phyloP scores from a whole-genome alignment of 257 asterid genomes.

The Leptodermis oblonga region DNA sequence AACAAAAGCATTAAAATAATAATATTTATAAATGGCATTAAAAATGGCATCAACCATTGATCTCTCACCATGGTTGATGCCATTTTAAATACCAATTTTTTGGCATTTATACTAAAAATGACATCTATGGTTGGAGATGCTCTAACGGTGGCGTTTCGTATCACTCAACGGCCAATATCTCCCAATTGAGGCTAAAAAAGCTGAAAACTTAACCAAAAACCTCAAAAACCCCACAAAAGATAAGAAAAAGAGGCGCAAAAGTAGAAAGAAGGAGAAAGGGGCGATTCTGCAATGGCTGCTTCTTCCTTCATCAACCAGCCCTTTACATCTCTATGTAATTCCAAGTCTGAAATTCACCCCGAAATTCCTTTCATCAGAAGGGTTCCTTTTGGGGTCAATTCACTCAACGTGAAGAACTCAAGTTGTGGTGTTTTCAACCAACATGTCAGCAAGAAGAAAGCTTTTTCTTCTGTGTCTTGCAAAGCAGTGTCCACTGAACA shows the following conservation, averaged over 20 bases:
- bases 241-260: neutral
- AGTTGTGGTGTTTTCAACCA: slow-evolving; percentile 3
- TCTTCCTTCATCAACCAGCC: slow-evolving; percentile 50
- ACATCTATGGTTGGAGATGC: too few relatives aligned
- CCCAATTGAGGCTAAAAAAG: neutral
- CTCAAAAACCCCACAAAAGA: neutral
- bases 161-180: neutral
- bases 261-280: neutral
- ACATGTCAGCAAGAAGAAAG: slow-evolving; percentile 21
- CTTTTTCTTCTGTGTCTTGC: slow-evolving; percentile 29
- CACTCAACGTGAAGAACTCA: slow-evolving; percentile 15
- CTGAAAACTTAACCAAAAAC: neutral
- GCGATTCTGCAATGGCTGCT: slow-evolving; percentile 33
- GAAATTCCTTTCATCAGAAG: slow-evolving; percentile 24
- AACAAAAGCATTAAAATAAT: too few relatives aligned
- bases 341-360: slow-evolving; percentile 33
- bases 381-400: slow-evolving; percentile 23
- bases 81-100: too few relatives aligned
- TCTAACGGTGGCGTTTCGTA: slow-evolving; percentile 17
- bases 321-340: slow-evolving; percentile 29
- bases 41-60: too few relatives aligned
- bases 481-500: slow-evolving; percentile 61
- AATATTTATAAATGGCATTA: too few relatives aligned
- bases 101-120: too few relatives aligned
- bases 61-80: too few relatives aligned